phyloP scores from a whole-genome alignment of 179 eudicot species.

The Monotropa hypopitys region DNA sequence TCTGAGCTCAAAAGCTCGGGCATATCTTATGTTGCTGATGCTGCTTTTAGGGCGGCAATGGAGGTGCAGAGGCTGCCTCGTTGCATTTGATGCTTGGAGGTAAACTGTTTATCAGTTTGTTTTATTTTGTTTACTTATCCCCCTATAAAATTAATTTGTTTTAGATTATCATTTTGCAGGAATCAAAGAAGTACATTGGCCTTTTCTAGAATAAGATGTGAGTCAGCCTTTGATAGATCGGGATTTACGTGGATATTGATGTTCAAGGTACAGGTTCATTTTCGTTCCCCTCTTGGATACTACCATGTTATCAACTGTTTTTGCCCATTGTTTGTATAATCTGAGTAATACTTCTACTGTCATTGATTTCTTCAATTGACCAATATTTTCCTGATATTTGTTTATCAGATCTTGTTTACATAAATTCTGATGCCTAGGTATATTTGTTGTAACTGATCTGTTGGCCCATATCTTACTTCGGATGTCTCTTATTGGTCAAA shows the following conservation, averaged over 20 bases:
- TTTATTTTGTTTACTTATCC: neutral
- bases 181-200: neutral
- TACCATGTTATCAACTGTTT: neutral
- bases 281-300: neutral
- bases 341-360: neutral
- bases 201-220: neutral
- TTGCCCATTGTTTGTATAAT: slow-evolving; percentile 4
- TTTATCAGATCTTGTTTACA: neutral
- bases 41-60: slow-evolving; percentile 41
- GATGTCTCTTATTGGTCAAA: neutral
- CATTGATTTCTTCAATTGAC: neutral
- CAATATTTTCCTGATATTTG: neutral
- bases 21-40: slow-evolving; percentile 28
- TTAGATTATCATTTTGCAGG: neutral
- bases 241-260: no score
- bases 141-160: neutral
- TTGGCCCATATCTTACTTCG: neutral
- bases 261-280: no score
- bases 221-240: neutral
- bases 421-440: neutral
- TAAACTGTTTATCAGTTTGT: neutral
- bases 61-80: slow-evolving; percentile 73
- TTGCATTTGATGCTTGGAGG: slow-evolving; percentile 22
- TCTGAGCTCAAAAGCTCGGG: slow-evolving; percentile 36
- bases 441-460: neutral